Conservation (phyloP, 2,329 filamentous ascomycete genomes). For the Fusarium sp. region DNA sequence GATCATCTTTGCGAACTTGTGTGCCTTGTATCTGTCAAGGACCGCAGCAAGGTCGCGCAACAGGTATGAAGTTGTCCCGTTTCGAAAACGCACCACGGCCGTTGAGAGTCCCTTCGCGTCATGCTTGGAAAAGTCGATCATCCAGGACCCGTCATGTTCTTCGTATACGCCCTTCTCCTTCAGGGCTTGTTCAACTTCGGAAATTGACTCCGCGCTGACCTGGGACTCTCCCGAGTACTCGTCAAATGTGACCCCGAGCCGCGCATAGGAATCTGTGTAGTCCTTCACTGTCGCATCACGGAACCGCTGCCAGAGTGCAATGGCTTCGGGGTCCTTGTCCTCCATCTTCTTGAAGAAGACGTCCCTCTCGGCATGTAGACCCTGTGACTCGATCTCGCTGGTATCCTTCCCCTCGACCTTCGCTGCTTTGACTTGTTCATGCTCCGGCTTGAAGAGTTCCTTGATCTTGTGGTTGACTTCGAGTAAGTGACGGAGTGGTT, state of each 20-base stretch:
- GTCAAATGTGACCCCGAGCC: constrained; percentile 68
- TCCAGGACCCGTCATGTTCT: constrained; percentile 73
- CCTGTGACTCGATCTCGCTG: constrained; percentile 50
- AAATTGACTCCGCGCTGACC: constrained; percentile 63
- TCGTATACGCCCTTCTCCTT: constrained; percentile 71
- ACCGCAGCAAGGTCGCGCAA: constrained; percentile 80
- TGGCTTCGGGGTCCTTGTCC: constrained; percentile 64
- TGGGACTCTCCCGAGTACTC: constrained; percentile 77
- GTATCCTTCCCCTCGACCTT: constrained; percentile 56
- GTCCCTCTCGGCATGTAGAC: constrained; percentile 61
- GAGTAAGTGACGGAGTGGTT: constrained; percentile 76
- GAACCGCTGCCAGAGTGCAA: constrained; percentile 66
- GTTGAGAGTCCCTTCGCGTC: constrained; percentile 78
- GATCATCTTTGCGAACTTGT: constrained; percentile 81
- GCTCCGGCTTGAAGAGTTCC: constrained; percentile 70
- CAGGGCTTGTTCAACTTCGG: constrained; percentile 68
- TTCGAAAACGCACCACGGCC: constrained; percentile 73
- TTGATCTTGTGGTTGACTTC: constrained; percentile 77
- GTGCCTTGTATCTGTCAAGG: constrained; percentile 69
- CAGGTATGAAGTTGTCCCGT: constrained; percentile 60
- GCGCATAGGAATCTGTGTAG: constrained; percentile 66
- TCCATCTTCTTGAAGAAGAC: constrained; percentile 71
- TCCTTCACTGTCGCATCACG: constrained; percentile 65
- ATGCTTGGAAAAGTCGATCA: constrained; percentile 78
- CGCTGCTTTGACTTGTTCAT: constrained; percentile 64